phyloP scores from a whole-genome alignment of 2,329 filamentous ascomycete species.

The Talaromyces sp. region DNA sequence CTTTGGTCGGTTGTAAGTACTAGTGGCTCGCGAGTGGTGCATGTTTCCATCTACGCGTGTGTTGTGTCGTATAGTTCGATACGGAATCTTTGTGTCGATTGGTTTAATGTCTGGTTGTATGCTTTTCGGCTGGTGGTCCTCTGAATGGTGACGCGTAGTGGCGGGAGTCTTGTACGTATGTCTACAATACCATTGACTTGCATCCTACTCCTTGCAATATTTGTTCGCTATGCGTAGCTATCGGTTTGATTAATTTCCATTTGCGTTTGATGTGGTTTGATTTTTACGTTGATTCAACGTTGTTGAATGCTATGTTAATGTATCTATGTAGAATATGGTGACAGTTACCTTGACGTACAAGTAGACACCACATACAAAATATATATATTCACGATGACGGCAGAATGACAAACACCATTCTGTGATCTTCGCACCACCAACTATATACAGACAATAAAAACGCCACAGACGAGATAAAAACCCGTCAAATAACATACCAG shows the following conservation, averaged over 20 bases:
- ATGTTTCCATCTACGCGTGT: neutral
- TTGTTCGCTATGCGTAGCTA: too few species aligned
- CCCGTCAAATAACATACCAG: neutral
- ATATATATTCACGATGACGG: neutral
- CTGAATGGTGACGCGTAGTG: too few species aligned
- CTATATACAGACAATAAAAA: neutral
- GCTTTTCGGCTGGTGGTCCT: neutral
- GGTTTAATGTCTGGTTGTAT: neutral
- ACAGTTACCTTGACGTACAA: neutral
- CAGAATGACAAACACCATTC: neutral
- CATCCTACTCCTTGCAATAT: too few species aligned
- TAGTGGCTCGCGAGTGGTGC: too few species aligned
- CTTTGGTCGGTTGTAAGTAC: neutral
- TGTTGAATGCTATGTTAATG: too few species aligned
- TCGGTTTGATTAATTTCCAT: too few species aligned
- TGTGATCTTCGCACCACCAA: neutral
- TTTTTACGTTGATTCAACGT: too few species aligned
- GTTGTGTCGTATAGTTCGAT: neutral
- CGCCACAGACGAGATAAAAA: accelerated
- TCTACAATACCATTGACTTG: too few species aligned
- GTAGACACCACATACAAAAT: neutral
- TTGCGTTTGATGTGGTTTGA: too few species aligned
- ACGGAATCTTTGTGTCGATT: neutral
- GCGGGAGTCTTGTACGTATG: too few species aligned
- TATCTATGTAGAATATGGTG: too few species aligned